Percentiles rank a stretch among this genome's conserved stretches.
phyloP scores from a whole-genome alignment of 768 basidiomycete species.

The Leccinellum rugosiceps region DNA sequence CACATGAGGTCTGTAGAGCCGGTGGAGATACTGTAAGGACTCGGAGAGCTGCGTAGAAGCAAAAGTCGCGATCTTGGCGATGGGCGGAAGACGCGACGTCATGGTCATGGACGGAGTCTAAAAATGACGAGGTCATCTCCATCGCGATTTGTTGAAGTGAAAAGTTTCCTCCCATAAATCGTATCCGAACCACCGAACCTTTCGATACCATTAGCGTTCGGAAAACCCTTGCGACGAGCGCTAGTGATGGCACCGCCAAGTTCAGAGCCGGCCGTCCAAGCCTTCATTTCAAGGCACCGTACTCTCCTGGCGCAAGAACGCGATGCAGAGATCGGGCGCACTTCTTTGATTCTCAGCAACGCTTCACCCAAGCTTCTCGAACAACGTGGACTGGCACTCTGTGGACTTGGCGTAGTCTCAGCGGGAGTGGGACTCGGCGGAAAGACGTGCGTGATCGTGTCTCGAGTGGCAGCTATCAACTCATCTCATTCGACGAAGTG shows the following conservation, averaged over 20 bases:
- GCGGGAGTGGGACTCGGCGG: constrained; percentile 89
- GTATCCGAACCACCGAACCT: too few species aligned
- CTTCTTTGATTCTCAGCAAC: constrained; percentile 73
- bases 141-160: too few species aligned
- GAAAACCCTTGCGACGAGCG: neutral
- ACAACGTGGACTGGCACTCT: constrained; percentile 78
- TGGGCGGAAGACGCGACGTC: constrained; percentile 43
- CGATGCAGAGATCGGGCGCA: constrained; percentile 80
- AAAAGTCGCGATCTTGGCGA: constrained; percentile 39
- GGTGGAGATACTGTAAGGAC: constrained; percentile 47
- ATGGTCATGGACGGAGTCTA: constrained; percentile 7
- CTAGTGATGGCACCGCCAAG: constrained; percentile 5
- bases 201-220: too few species aligned
- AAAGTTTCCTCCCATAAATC: too few species aligned
- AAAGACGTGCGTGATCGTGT: constrained; percentile 61
- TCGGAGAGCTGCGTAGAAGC: constrained; percentile 39
- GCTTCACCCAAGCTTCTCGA: constrained; percentile 85
- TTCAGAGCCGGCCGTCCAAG: constrained; percentile 36
- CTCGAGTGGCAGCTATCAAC: neutral
- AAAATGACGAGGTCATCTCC: neutral
- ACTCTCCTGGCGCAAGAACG: constrained; percentile 68
- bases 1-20: constrained; percentile 59
- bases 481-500: constrained; percentile 32
- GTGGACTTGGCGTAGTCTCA: constrained; percentile 64
- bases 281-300: constrained; percentile 68